A percentile compares a stretch with the other conserved stretches of the same genome.
Evolutionary conservation across 306 rosid species (phyloP).

Genomic region (Pachyrhizus erosus): DNA sequence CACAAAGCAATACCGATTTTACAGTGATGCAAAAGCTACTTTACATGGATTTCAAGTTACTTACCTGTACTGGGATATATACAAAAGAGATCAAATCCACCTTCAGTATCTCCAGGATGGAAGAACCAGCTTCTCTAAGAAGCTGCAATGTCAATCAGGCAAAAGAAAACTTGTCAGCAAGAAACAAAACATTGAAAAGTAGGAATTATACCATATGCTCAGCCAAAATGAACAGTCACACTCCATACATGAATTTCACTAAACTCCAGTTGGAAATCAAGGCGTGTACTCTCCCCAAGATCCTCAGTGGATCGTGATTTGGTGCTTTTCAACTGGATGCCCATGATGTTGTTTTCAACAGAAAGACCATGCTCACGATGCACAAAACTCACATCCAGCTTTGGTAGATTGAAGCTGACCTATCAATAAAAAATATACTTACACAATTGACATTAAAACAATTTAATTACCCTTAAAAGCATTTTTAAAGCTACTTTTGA

Average conservation of each 20-base stretch:
- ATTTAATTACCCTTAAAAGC: conserved; percentile 8
- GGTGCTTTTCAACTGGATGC: conserved; percentile 79
- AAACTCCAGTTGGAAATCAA: conserved; percentile 89
- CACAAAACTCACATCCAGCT: conserved; percentile 80
- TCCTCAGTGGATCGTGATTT: conserved; percentile 85
- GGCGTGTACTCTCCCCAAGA: conserved; percentile 87
- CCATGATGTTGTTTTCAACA: conserved; percentile 88
- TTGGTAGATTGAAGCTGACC: conserved; percentile 92
- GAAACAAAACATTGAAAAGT: conserved; percentile 43
- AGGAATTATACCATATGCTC: conserved; percentile 38
- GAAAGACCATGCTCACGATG: conserved; percentile 73
- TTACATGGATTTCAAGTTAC: conserved; percentile 40
- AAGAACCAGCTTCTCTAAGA: conserved; percentile 80
- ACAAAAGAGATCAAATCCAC: conserved; percentile 78
- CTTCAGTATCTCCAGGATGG: conserved; percentile 91
- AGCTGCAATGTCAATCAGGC: conserved; percentile 64
- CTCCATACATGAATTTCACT: conserved; percentile 93
- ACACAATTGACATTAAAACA: conserved; percentile 37
- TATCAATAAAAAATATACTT: conserved; percentile 50
- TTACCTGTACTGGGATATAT: conserved; percentile 83
- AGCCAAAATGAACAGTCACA: conserved; percentile 43
- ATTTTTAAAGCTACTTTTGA: conserved; percentile 19
- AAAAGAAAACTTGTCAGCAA: conserved; percentile 50
- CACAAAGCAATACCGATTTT: conserved; percentile 23
- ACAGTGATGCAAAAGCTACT: conserved; percentile 34